These are phyloP conservation scores for Fusarium virguliforme DNA, from an alignment of 2,329 filamentous ascomycete genomes.

Conservation along the genomic window DNA sequence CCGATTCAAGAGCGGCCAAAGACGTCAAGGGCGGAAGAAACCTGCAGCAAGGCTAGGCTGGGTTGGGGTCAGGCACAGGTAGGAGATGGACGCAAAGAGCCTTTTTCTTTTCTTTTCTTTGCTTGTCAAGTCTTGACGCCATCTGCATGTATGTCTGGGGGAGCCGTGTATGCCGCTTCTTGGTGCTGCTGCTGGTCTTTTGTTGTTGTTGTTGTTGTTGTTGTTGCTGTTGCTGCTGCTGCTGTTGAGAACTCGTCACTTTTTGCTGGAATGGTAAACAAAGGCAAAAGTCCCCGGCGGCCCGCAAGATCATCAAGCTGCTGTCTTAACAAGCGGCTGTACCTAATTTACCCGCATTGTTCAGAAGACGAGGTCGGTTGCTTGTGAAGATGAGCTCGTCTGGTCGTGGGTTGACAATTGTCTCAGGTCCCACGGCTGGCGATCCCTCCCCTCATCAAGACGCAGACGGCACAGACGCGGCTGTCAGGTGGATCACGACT, in stretches of 20 bases:
- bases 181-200: constrained; percentile 14
- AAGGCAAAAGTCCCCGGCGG: constrained; percentile 21
- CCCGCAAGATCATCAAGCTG: constrained; percentile 29
- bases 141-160: constrained; percentile 32
- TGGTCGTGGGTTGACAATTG: constrained; percentile 30
- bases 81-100: constrained; percentile 31
- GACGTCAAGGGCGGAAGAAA: constrained; percentile 47
- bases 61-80: constrained; percentile 17
- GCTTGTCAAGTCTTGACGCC: constrained; percentile 24
- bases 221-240: background rate
- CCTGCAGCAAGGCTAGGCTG: constrained; percentile 38
- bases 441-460: constrained; percentile 26
- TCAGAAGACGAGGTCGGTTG: constrained; percentile 14
- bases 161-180: constrained; percentile 14
- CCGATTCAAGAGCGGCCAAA: constrained; percentile 24
- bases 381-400: constrained; percentile 21
- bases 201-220: background rate
- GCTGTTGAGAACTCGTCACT: background rate
- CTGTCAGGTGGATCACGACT: constrained; percentile 34
- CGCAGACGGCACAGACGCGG: constrained; percentile 9
- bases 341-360: constrained; percentile 43
- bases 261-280: constrained; percentile 46
- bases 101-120: constrained; percentile 13
- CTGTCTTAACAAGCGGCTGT: constrained; percentile 39
- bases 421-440: constrained; percentile 39